These are phyloP conservation scores for Mycosphaerella sp. DNA, from an alignment of 2,329 filamentous ascomycete species.

Conservation along the genomic window DNA sequence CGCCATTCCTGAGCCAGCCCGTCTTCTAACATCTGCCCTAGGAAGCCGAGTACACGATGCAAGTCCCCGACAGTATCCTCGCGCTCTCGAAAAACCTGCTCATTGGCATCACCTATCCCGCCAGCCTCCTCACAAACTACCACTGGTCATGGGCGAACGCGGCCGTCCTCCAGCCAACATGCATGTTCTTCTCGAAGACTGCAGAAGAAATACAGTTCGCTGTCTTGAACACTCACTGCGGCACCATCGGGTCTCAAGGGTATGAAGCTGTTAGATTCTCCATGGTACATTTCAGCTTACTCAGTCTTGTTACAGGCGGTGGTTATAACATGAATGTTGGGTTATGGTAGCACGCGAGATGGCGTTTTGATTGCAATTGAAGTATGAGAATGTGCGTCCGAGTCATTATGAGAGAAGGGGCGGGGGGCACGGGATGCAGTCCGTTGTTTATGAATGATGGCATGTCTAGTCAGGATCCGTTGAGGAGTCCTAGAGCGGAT, in stretches of 20 bases:
- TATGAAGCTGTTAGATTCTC: neutral
- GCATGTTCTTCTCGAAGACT: slow-evolving; percentile 41
- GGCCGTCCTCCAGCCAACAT: slow-evolving; percentile 17
- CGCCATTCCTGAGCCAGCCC: too few relatives aligned
- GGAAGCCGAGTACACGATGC: slow-evolving; percentile 12
- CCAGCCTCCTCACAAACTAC: slow-evolving; percentile 12
- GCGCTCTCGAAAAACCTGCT: slow-evolving; percentile 12
- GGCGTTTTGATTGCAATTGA: slow-evolving; percentile 41
- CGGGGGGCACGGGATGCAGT: slow-evolving; percentile 12
- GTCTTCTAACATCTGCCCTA: neutral
- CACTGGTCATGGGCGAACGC: slow-evolving; percentile 23
- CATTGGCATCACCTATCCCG: slow-evolving; percentile 15
- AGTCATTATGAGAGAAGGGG: slow-evolving; percentile 23
- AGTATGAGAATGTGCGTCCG: slow-evolving; percentile 17
- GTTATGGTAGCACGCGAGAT: slow-evolving; percentile 44
- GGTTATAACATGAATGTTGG: slow-evolving; percentile 46
- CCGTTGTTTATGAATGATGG: slow-evolving; percentile 28
- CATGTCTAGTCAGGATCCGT: slow-evolving; percentile 24
- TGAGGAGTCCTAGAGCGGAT: slow-evolving; percentile 18
- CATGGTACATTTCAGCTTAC: neutral
- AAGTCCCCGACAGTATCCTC: slow-evolving; percentile 15
- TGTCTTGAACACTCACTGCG: slow-evolving; percentile 45
- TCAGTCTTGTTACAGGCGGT: slow-evolving; percentile 31
- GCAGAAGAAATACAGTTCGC: slow-evolving; percentile 49
- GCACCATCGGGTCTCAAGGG: slow-evolving; percentile 51